Percentiles rank a stretch among this genome's conserved stretches.
Evolutionary conservation across 768 basidiomycete genomes (phyloP).

Genomic region (Naganishia randhawae): DNA sequence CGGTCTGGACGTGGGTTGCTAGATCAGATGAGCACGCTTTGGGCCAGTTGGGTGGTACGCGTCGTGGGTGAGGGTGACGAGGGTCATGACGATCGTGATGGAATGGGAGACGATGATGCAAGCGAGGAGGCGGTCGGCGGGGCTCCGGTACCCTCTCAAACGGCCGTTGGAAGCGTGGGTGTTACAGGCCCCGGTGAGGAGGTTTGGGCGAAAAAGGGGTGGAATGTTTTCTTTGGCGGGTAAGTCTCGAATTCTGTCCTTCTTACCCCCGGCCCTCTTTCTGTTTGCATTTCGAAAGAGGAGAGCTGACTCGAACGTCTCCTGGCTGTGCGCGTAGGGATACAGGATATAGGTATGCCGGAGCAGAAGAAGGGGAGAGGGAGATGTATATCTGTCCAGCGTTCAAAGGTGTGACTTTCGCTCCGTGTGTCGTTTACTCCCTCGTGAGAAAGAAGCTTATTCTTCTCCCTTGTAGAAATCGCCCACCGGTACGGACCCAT

Average conservation of each 20-base stretch:
- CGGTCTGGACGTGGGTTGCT: constrained; percentile 46
- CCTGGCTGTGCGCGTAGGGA: constrained; percentile 33
- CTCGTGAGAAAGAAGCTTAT: background rate
- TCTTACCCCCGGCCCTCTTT: background rate
- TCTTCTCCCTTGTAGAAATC: constrained; percentile 37
- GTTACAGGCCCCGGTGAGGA: background rate
- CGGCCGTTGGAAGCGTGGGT: too few species aligned
- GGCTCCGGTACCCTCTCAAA: too few species aligned
- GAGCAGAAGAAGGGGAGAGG: constrained; percentile 35
- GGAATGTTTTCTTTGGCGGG: constrained; percentile 48
- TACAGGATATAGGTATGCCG: constrained; percentile 49
- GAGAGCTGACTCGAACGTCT: background rate
- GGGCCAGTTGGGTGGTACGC: constrained; percentile 48
- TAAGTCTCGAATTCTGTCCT: constrained; percentile 31
- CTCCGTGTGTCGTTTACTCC: background rate
- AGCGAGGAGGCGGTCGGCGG: background rate
- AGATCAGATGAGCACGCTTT: constrained; percentile 49
- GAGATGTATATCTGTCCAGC: constrained; percentile 46
- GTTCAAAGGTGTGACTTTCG: constrained; percentile 37
- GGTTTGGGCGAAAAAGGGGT: constrained; percentile 32
- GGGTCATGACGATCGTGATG: too few species aligned
- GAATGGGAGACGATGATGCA: background rate
- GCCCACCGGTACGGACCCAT: constrained; percentile 43
- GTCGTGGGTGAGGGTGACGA: constrained; percentile 27
- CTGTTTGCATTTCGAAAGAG: background rate